These are phyloP conservation scores for Rosa lucieae DNA, from an alignment of 306 rosid species.

Conservation along the genomic window DNA sequence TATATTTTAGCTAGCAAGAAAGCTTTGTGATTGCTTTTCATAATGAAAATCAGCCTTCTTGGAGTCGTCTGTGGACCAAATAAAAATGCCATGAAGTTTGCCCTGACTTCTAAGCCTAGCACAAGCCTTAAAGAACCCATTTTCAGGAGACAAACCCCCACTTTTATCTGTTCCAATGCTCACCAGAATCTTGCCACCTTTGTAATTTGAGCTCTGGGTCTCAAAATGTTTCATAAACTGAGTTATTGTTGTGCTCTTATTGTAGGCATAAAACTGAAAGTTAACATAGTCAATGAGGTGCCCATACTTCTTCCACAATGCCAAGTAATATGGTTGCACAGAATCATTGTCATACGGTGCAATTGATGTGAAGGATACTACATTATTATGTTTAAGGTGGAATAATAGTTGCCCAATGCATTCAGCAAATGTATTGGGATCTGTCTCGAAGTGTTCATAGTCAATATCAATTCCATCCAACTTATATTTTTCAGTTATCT, in stretches of 20 bases:
- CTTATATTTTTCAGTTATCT: background rate
- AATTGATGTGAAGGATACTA: conserved; percentile 30
- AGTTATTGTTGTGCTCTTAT: conserved; percentile 14
- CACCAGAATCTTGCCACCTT: conserved; percentile 23
- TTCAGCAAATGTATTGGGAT: conserved; percentile 30
- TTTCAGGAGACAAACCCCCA: conserved; percentile 23
- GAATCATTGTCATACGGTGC: conserved; percentile 27
- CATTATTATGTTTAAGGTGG: conserved; percentile 15
- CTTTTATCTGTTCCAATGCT: conserved; percentile 32
- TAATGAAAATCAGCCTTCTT: conserved; percentile 9
- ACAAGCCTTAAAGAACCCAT: conserved; percentile 35
- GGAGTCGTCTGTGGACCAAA: conserved; percentile 33
- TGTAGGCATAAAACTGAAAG: conserved; percentile 31
- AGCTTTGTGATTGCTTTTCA: conserved; percentile 27
- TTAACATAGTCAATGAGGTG: conserved; percentile 25
- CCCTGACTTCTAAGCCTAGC: conserved; percentile 9
- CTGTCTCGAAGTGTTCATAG: conserved; percentile 31
- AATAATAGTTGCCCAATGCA: conserved; percentile 27
- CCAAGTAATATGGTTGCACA: conserved; percentile 29
- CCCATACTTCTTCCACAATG: conserved; percentile 30
- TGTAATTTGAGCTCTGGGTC: conserved; percentile 25
- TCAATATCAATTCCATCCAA: conserved; percentile 41
- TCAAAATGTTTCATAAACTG: conserved; percentile 23
- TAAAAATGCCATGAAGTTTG: conserved; percentile 25
- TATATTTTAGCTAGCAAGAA: background rate